Evolutionary conservation across 306 rosid genomes (phyloP).

Genomic region (Ammopiptanthus mongolicus): DNA sequence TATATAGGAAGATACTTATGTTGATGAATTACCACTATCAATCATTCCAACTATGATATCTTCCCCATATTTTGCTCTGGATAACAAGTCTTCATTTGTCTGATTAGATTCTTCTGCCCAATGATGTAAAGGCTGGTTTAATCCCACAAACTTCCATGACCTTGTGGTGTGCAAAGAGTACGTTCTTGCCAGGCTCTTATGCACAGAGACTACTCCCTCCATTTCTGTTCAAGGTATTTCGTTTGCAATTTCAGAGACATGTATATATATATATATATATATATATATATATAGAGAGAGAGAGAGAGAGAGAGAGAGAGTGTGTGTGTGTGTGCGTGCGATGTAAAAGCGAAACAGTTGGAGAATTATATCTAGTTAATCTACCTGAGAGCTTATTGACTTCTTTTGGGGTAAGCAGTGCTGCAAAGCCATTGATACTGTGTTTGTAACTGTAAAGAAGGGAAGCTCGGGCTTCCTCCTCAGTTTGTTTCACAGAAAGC

Average conservation of each 20-base stretch:
- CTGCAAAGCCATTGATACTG: slow-evolving; percentile 88
- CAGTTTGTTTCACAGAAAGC: slow-evolving; percentile 50
- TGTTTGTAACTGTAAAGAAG: slow-evolving; percentile 82
- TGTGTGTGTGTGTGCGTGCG: too few relatives aligned
- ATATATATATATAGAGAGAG: too few relatives aligned
- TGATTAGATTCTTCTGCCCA: neutral
- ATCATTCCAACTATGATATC: slow-evolving; percentile 62
- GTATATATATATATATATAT: too few relatives aligned
- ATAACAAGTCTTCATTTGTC: slow-evolving; percentile 32
- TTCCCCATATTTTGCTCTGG: slow-evolving; percentile 55
- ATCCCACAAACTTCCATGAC: slow-evolving; percentile 54
- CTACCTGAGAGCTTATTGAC: slow-evolving; percentile 68
- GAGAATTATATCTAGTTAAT: neutral
- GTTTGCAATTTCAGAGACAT: neutral
- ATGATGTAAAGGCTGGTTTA: slow-evolving; percentile 26
- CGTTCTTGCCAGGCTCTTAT: slow-evolving; percentile 24
- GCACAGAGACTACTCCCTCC: slow-evolving; percentile 48
- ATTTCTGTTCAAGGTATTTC: slow-evolving; percentile 32
- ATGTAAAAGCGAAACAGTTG: neutral
- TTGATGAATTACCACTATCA: slow-evolving; percentile 48
- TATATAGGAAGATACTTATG: neutral
- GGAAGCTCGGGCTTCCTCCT: slow-evolving; percentile 59
- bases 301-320: neutral
- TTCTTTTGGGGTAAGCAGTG: slow-evolving; percentile 63
- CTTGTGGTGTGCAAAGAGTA: slow-evolving; percentile 58